A percentile compares a stretch with the other conserved stretches of the same genome.
Evolutionary conservation across 176 grass and related monocot genomes (phyloP).

Genomic region (Poa pratensis): DNA sequence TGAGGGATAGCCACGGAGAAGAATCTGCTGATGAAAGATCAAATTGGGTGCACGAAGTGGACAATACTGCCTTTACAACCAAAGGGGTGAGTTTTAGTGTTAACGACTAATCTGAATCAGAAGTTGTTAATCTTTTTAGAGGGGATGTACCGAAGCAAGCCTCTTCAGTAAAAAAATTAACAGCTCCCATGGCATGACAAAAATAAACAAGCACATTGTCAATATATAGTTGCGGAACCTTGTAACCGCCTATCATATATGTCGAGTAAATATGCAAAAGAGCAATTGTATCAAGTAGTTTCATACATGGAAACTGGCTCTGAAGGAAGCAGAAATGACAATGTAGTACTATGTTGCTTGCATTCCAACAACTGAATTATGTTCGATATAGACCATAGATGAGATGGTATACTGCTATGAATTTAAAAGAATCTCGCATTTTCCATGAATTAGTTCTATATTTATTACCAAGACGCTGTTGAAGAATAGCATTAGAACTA

Average conservation of each 20-base stretch:
- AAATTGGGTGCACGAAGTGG: conserved; percentile 1
- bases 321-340: conserved; percentile 4
- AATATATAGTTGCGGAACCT: not conserved
- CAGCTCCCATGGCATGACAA: conserved; percentile 10
- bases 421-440: not conserved
- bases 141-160: not conserved
- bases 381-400: not conserved
- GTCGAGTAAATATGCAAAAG: conserved; percentile 9
- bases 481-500: not conserved
- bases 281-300: not conserved
- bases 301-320: not conserved
- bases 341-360: not conserved
- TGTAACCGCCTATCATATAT: not conserved
- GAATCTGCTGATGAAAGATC: not conserved
- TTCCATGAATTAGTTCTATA: not conserved
- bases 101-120: not conserved
- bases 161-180: not conserved
- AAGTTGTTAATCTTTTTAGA: not conserved
- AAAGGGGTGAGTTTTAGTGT: not conserved
- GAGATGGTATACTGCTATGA: not conserved
- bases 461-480: conserved; percentile 8
- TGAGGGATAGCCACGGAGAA: not conserved
- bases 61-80: not conserved
- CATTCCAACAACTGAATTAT: conserved; percentile 2
- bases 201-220: not conserved